Base-by-base conservation (phyloP, 257 asterid genomes). In the Solanum ossicruentum region DNA sequence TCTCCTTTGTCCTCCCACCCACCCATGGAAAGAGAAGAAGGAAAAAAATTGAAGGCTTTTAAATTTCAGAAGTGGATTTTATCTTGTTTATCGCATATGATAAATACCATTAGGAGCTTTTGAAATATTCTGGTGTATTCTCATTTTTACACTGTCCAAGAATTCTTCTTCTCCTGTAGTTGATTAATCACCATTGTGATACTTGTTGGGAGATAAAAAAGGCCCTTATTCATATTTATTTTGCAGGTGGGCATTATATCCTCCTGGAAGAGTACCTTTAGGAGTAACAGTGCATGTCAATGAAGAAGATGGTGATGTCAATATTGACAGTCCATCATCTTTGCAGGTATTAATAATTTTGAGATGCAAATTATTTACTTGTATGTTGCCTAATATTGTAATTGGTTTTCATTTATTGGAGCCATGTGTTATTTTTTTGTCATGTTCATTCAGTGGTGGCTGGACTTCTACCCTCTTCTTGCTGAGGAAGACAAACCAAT, bases 231-330 rank as follows among this genome's bases (percentile, higher is more conserved):
- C 23, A 51, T 77, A 23, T 77, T 51, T 77, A 51, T 77, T 77
- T 51, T 51, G 90, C 85, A 97, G 98, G 94, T 97, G 99, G 99
- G 98, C 99, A 21, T 84, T 97, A 91, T 97, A 97, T 95, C 99
- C 99, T 86, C 99, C 99, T 4, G 99, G 99, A 85, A 94, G 93
- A 89, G 98, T 97, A 86, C 99, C 99, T 84, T 88, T 89, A 89
- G 99, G 99, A 87, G 98, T 97, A 89, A 95, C 98, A 23, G 95
- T 97, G 83, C 98, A 95, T 90, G 98, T 97, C 73, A 94, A 97
- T 84, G 99, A 97, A 90, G 98, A 95, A 85, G 96, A 97, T 81
- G 99, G 99, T 43, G 99, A 97, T 90, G 98, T 97, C 91, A 90
- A 90, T 86, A 92, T 95, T 84, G 99, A 97, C 47, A 86, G 93